These are phyloP conservation scores for Podospora anserina DNA, from an alignment of 495 filamentous ascomycete genomes.

Conservation along the genomic window DNA sequence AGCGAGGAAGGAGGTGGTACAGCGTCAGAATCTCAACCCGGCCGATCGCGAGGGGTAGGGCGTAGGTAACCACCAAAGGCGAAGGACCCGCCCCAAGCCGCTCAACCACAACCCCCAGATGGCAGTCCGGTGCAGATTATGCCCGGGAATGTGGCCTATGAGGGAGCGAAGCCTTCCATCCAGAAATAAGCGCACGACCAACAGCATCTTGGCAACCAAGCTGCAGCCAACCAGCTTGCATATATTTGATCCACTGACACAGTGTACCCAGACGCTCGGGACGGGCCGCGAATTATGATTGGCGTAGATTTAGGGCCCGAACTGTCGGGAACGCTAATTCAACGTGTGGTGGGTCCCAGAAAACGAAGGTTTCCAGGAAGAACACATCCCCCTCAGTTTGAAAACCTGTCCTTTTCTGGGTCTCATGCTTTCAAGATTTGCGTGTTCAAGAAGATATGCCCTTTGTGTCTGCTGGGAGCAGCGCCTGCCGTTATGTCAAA, in stretches of 20 bases:
- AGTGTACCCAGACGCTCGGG: slow-evolving; percentile 1
- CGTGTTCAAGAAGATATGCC: too few relatives aligned
- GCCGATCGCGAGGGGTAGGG: neutral
- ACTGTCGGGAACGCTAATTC: neutral
- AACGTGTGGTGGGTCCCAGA: neutral
- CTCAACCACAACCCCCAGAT: neutral
- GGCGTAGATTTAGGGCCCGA: slow-evolving; percentile 2
- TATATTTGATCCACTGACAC: neutral
- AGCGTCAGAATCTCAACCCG: neutral
- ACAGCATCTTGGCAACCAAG: neutral
- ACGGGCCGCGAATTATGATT: neutral
- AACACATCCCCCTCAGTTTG: neutral
- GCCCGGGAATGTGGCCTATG: slow-evolving; percentile 1
- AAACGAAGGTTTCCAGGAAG: neutral
- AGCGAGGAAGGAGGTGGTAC: neutral
- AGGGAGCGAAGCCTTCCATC: neutral
- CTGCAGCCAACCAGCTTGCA: neutral
- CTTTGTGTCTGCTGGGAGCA: neutral
- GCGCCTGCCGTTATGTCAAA: too few relatives aligned
- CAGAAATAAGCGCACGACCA: slow-evolving; percentile 5
- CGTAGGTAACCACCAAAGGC: neutral
- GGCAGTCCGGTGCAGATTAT: neutral
- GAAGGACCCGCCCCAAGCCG: neutral
- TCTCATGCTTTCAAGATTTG: neutral
- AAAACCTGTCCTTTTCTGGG: neutral